Evolutionary conservation across 208 protist species (phyloP).

Genomic region (Wallacemonas sp.): DNA sequence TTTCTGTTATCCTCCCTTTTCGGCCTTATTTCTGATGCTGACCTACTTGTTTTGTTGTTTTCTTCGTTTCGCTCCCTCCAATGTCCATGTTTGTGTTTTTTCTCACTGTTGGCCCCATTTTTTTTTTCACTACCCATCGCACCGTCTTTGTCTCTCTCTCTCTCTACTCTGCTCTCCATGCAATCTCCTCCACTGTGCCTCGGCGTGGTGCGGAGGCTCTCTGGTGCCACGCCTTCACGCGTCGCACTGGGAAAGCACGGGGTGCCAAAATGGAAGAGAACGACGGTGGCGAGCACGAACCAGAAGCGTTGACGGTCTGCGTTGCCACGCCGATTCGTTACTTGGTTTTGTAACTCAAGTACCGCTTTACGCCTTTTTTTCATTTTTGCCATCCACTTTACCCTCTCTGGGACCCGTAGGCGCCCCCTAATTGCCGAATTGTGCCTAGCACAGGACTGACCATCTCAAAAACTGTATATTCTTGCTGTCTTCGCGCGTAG

Average conservation of each 20-base stretch:
- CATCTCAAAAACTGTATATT: too few relatives aligned
- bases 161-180: neutral
- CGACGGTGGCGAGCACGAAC: too few relatives aligned
- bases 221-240: too few relatives aligned
- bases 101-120: neutral
- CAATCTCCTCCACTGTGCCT: neutral
- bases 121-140: neutral
- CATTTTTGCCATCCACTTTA: neutral
- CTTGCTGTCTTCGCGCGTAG: too few relatives aligned
- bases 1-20: neutral
- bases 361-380: slow-evolving; percentile 14
- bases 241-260: too few relatives aligned
- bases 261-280: too few relatives aligned
- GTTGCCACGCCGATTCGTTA: too few relatives aligned
- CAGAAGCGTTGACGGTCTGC: too few relatives aligned
- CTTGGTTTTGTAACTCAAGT: too few relatives aligned
- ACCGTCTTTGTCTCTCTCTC: neutral
- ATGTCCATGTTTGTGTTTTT: slow-evolving; percentile 27
- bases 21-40: neutral
- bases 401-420: too few relatives aligned
- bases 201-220: neutral
- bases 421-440: too few relatives aligned
- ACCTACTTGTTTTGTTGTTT: neutral
- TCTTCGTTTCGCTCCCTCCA: slow-evolving; percentile 1
- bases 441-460: too few relatives aligned